phyloP scores from a whole-genome alignment of 2,329 filamentous ascomycete genomes.

The Penicillium janthinellum region DNA sequence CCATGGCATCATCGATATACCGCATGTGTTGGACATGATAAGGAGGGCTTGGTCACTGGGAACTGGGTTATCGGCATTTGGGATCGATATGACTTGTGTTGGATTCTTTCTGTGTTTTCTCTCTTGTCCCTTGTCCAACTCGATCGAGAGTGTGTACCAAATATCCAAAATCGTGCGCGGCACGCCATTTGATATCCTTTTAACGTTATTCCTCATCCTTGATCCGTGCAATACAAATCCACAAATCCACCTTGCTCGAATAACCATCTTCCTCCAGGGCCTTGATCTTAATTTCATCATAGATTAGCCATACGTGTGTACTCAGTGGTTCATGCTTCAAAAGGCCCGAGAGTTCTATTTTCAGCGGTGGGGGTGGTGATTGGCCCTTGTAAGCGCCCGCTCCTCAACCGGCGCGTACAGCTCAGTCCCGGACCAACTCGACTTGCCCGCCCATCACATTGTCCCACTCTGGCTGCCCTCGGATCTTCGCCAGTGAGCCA shows the following conservation, averaged over 20 bases:
- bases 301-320: not conserved
- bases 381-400: slow-evolving; percentile 23
- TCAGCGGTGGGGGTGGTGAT: slow-evolving; percentile 1
- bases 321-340: not conserved
- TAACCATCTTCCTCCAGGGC: not conserved
- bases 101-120: slow-evolving; percentile 2
- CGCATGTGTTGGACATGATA: slow-evolving; percentile 23
- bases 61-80: slow-evolving; percentile 15
- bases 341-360: slow-evolving; percentile 21
- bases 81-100: slow-evolving; percentile 9
- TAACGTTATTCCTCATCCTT: not conserved
- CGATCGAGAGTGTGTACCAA: slow-evolving; percentile 17
- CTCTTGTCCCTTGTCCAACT: slow-evolving; percentile 7
- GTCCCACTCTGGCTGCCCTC: slow-evolving; percentile 1
- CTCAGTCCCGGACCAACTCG: slow-evolving; percentile 8
- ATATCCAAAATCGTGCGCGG: slow-evolving; percentile 20
- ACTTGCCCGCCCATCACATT: slow-evolving; percentile 13
- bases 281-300: not conserved
- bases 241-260: not conserved
- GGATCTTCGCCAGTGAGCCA: slow-evolving; percentile 14
- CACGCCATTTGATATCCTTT: slow-evolving; percentile 17
- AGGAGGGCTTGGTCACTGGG: slow-evolving; percentile 10
- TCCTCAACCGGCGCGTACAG: slow-evolving; percentile 21
- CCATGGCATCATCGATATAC: slow-evolving; percentile 12
- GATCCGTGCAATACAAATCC: not conserved